Base-by-base conservation (phyloP, 305 asterid genomes). In the Fraxinus xanthoxyloides region DNA sequence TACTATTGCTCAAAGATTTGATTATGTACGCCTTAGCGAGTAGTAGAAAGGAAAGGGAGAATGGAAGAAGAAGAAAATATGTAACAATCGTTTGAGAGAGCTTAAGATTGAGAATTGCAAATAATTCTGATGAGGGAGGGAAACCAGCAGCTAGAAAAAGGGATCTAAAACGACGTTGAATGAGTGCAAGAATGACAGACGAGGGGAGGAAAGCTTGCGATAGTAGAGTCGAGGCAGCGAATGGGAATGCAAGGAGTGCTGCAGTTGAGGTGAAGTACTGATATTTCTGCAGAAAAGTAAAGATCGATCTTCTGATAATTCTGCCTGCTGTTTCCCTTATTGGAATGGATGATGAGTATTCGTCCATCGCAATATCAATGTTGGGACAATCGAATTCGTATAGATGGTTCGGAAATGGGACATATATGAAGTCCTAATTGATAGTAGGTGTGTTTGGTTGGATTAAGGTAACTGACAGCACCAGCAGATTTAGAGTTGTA, bases 81-180 rank as follows among this genome's bases (percentile, higher is more conserved):
- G 91, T 82, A 56, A 88, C 79, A 72, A 92, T 85, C 23, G 94
- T 92, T 70, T 92, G 95, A 13, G 98, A 87, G 65, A 95, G 89
- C 81, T 89, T 95, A 75, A 87, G 86, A 59, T 79, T 85, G 54
- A 93, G 87, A 46, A 93, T n/a, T 10, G 83, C 17, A 80, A 89
- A 85, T 19, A 93, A 87, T 5, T 79, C 87, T 7, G 92, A 90
- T 1, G 94, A 89, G 17, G 82, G 83, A 26, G 97, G 92, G 79
- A 95, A 85, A 2, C 97, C 97, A 5, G 93, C 90, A 3, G 97
- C 95, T 13, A 89, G 87, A 36, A 90, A 92, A 21, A 95, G 84
- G 17, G 92, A 63, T 32, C 56, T 76, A 7, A 93, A 36, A 19
- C 91, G 91, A 31, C 31, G 73, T 0, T 84, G 90, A 67, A 91